Conservation (phyloP, 768 basidiomycete genomes). For the Suillus sp. region DNA sequence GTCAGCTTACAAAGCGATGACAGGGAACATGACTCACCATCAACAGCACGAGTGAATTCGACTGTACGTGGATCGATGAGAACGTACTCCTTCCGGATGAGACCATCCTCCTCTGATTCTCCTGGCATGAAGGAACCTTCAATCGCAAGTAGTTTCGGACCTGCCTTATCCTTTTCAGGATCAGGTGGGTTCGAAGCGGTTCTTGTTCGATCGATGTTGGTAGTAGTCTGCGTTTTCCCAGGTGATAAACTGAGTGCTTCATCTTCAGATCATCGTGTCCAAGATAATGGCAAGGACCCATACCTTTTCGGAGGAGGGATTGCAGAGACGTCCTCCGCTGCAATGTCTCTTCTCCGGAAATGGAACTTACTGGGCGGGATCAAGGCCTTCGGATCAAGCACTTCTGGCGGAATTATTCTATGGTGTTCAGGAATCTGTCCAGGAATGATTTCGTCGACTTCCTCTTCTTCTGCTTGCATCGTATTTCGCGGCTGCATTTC, state of each 20-base stretch:
- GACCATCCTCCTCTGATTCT: constrained; percentile 81
- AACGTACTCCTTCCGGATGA: constrained; percentile 86
- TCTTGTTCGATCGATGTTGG: constrained; percentile 17
- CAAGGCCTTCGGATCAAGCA: constrained; percentile 77
- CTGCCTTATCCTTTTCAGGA: constrained; percentile 17
- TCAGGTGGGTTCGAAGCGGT: constrained; percentile 17
- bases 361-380: constrained; percentile 83
- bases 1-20: constrained; percentile 16
- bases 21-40: constrained; percentile 57
- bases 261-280: constrained; percentile 1
- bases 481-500: constrained; percentile 19
- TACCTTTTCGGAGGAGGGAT: constrained; percentile 26
- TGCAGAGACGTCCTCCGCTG: constrained; percentile 18
- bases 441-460: constrained; percentile 32
- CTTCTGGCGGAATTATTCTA: constrained; percentile 74
- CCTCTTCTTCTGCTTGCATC: constrained; percentile 26
- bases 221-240: constrained; percentile 19
- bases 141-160: constrained; percentile 42
- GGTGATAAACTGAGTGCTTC: constrained; percentile 22
- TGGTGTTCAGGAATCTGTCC: constrained; percentile 71
- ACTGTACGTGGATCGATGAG: constrained; percentile 88
- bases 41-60: constrained; percentile 89
- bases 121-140: constrained; percentile 75
- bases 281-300: not conserved
- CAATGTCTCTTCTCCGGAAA: constrained; percentile 48